A percentile compares a stretch with the other conserved stretches of the same genome.
phyloP scores from a whole-genome alignment of 306 rosid species.

The Corylus avellana region DNA sequence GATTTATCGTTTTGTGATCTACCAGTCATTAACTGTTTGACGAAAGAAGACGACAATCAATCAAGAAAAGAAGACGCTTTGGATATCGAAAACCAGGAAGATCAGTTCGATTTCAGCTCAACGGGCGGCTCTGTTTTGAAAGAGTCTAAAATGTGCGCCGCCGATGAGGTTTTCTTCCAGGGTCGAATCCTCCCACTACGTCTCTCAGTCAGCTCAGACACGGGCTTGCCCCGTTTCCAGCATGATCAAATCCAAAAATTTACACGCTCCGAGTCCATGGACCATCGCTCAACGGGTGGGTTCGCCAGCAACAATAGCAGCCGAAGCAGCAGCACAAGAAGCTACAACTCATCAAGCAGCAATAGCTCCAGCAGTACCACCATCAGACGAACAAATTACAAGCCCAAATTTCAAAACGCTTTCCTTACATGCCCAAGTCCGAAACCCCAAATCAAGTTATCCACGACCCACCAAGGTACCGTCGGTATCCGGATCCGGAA shows the following conservation, averaged over 20 bases:
- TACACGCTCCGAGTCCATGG: slow-evolving; percentile 42
- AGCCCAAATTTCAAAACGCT: slow-evolving; percentile 49
- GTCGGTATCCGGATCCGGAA: slow-evolving; percentile 43
- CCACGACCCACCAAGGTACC: slow-evolving; percentile 33
- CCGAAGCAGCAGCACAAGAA: slow-evolving; percentile 58
- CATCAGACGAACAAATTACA: slow-evolving; percentile 29
- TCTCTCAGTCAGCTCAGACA: slow-evolving; percentile 53
- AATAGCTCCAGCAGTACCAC: slow-evolving; percentile 32
- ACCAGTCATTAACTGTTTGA: slow-evolving; percentile 35
- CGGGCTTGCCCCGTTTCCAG: slow-evolving; percentile 16
- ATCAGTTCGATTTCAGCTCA: slow-evolving; percentile 64
- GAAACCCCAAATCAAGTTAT: slow-evolving; percentile 55
- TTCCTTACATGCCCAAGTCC: slow-evolving; percentile 82
- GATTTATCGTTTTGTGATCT: slow-evolving; percentile 76
- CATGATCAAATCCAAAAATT: neutral
- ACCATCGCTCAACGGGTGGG: slow-evolving; percentile 28
- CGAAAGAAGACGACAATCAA: slow-evolving; percentile 23
- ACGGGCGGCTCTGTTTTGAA: slow-evolving; percentile 32
- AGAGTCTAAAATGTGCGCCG: slow-evolving; percentile 63
- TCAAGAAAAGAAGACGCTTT: slow-evolving; percentile 14
- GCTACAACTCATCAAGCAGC: slow-evolving; percentile 57
- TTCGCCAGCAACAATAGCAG: slow-evolving; percentile 40
- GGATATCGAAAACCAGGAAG: slow-evolving; percentile 31
- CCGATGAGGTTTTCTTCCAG: slow-evolving; percentile 76
- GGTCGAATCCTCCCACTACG: slow-evolving; percentile 80